Conservation (phyloP, 225 moss, liverwort and hornwort genomes). For the Sphagnum tenellum region DNA sequence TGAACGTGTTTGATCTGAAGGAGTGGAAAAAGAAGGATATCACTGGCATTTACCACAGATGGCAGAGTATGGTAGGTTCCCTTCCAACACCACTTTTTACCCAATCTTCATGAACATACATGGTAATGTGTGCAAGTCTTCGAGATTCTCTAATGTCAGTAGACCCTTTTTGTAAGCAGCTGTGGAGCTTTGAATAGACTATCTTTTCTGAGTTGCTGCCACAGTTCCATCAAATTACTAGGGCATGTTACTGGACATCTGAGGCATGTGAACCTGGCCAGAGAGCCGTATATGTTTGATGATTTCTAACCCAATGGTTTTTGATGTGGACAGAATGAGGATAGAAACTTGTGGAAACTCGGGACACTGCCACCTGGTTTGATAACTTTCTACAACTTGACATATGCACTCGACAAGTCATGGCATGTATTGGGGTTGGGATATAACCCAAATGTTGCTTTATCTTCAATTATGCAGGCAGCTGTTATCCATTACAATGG, state of each 20-base stretch:
- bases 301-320: too few species aligned
- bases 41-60: constrained; percentile 69
- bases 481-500: constrained; percentile 91
- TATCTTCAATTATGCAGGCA: constrained; percentile 49
- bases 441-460: constrained; percentile 70
- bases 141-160: background rate
- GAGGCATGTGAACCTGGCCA: background rate
- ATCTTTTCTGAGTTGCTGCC: background rate
- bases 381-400: constrained; percentile 75
- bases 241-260: background rate
- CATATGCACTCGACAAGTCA: constrained; percentile 58
- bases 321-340: constrained; percentile 49
- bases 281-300: too few species aligned
- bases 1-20: constrained; percentile 78
- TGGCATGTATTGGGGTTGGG: constrained; percentile 92
- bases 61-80: constrained; percentile 62
- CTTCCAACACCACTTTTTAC: background rate
- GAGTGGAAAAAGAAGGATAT: constrained; percentile 69
- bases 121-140: background rate
- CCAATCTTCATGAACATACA: background rate
- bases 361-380: constrained; percentile 82
- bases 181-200: background rate
- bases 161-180: too few species aligned
- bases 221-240: too few species aligned
- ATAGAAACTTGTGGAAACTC: constrained; percentile 82